phyloP scores from a whole-genome alignment of 768 basidiomycete genomes.

The Suillus decipiens region DNA sequence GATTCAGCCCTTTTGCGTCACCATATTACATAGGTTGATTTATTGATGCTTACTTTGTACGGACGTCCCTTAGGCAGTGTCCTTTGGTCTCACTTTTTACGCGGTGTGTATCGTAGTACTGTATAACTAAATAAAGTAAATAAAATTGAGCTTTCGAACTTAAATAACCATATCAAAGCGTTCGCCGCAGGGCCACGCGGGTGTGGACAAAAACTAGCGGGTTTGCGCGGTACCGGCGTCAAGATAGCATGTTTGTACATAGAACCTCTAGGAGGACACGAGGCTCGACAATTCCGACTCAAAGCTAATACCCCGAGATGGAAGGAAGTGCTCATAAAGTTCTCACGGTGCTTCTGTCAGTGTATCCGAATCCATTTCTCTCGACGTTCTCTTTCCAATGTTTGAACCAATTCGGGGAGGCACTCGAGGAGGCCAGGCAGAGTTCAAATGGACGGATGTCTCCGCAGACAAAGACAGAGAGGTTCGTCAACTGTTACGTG shows the following conservation, averaged over 20 bases:
- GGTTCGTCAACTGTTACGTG: conserved; percentile 41
- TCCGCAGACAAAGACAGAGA: conserved; percentile 93
- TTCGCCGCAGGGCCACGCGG: too few species aligned
- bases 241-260: not conserved
- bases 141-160: too few species aligned
- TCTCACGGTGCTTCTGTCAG: conserved; percentile 5
- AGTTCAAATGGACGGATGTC: conserved; percentile 91
- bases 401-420: conserved; percentile 86
- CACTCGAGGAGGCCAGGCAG: conserved; percentile 89
- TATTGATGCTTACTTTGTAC: too few species aligned
- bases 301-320: not conserved
- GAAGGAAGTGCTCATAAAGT: not conserved
- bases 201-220: too few species aligned
- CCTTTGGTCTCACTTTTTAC: too few species aligned
- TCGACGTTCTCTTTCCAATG: conserved; percentile 40
- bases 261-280: not conserved
- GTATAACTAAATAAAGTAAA: too few species aligned
- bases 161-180: too few species aligned
- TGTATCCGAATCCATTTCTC: not conserved
- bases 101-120: too few species aligned
- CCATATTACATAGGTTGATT: too few species aligned
- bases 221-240: not conserved
- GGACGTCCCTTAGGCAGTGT: too few species aligned
- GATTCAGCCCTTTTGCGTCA: too few species aligned
- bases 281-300: not conserved